Percentiles rank a stretch among this genome's conserved stretches.
phyloP scores from a whole-genome alignment of 768 basidiomycete species.

The Sutorius australiensis region DNA sequence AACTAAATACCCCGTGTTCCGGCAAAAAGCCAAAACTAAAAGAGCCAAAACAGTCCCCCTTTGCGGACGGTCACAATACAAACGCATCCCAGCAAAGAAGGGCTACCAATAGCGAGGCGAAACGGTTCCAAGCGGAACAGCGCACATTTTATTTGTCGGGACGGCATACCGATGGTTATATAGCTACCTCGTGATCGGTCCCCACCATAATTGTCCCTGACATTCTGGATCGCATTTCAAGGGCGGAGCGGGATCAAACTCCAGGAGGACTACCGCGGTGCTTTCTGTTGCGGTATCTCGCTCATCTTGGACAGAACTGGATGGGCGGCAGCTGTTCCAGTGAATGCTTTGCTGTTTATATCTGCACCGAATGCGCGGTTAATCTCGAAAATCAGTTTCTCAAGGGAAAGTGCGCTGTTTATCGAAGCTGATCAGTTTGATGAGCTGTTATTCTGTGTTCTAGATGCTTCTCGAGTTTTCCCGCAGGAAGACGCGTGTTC shows the following conservation, averaged over 20 bases:
- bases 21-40: constrained; percentile 34
- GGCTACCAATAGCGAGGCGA: constrained; percentile 17
- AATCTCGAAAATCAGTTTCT: constrained; percentile 23
- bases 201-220: constrained; percentile 3
- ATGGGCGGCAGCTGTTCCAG: constrained; percentile 1
- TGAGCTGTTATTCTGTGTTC: constrained; percentile 15
- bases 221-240: constrained; percentile 1
- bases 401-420: constrained; percentile 16
- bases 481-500: constrained; percentile 20
- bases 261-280: constrained; percentile 2
- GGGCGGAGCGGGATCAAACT: constrained; percentile 13
- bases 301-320: not conserved
- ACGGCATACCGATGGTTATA: constrained; percentile 23
- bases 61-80: constrained; percentile 20
- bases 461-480: constrained; percentile 11
- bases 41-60: constrained; percentile 33
- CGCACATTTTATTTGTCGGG: constrained; percentile 16
- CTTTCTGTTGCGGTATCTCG: constrained; percentile 1
- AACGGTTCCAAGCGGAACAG: constrained; percentile 17
- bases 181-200: constrained; percentile 3
- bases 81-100: constrained; percentile 16
- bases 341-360: constrained; percentile 4
- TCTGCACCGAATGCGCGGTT: constrained; percentile 18
- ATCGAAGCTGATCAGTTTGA: constrained; percentile 22
- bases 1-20: constrained; percentile 16